phyloP scores from a whole-genome alignment of 164 flowering plant species.

The Sedum album region DNA sequence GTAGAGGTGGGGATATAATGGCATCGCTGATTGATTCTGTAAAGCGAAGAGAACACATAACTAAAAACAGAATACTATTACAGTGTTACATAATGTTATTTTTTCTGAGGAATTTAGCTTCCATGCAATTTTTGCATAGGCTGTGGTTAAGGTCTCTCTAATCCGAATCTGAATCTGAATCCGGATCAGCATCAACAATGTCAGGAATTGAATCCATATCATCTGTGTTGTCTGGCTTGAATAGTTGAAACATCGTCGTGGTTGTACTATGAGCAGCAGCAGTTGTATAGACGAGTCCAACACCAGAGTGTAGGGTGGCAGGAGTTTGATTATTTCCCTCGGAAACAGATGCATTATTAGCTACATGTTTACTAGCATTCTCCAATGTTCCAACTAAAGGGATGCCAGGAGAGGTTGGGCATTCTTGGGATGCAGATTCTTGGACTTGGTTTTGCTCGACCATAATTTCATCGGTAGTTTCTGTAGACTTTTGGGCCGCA shows the following conservation, averaged over 20 bases:
- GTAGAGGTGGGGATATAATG: too few relatives aligned
- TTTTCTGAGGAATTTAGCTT: background rate
- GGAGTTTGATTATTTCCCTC: constrained; percentile 6
- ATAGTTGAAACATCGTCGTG: constrained; percentile 10
- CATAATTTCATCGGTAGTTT: constrained; percentile 20
- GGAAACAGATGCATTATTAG: constrained; percentile 2
- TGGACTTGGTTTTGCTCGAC: constrained; percentile 15
- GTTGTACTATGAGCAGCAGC: constrained; percentile 3
- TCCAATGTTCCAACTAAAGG: background rate
- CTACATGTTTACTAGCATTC: background rate
- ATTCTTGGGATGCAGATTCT: too few relatives aligned
- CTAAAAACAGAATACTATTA: too few relatives aligned
- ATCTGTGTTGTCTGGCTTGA: constrained; percentile 20
- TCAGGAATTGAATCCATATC: constrained; percentile 46
- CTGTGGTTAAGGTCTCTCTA: background rate
- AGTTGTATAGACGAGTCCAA: background rate
- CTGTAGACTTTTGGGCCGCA: constrained; percentile 10
- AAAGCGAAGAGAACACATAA: too few relatives aligned
- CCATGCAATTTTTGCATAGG: background rate
- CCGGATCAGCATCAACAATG: constrained; percentile 56
- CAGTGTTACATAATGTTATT: too few relatives aligned
- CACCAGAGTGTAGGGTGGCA: background rate
- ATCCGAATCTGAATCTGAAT: constrained; percentile 39
- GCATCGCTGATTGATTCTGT: too few relatives aligned
- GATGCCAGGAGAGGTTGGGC: background rate